A percentile compares a stretch with the other conserved stretches of the same genome.
These are phyloP conservation scores for Nigrograna mackinnonii DNA, from an alignment of 2,329 filamentous ascomycete genomes.

Conservation along the genomic window DNA sequence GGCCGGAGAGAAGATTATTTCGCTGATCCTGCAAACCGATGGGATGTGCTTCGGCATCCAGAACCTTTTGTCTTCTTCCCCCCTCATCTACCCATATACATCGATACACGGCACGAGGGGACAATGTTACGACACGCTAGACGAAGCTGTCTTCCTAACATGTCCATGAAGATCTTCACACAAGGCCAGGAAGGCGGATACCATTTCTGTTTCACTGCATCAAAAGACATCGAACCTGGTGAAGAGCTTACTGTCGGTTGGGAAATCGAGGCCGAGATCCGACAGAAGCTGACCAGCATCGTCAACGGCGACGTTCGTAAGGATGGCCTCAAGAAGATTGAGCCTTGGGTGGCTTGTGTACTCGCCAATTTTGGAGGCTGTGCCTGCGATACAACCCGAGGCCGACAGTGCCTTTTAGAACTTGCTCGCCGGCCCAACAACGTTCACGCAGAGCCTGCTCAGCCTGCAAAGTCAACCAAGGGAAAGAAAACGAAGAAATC, in stretches of 20 bases:
- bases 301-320: slow-evolving; percentile 65
- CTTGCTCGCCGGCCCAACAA: slow-evolving; percentile 36
- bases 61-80: slow-evolving; percentile 69
- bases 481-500: slow-evolving; percentile 53
- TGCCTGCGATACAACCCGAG: slow-evolving; percentile 62
- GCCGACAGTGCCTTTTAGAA: slow-evolving; percentile 40
- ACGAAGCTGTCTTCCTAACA: slow-evolving; percentile 88
- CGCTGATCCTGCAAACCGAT: slow-evolving; percentile 49
- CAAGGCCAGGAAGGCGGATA: slow-evolving; percentile 69
- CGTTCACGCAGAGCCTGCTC: slow-evolving; percentile 22
- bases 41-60: slow-evolving; percentile 52
- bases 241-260: slow-evolving; percentile 70
- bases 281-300: slow-evolving; percentile 64
- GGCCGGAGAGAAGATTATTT: slow-evolving; percentile 53
- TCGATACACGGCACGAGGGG: slow-evolving; percentile 87
- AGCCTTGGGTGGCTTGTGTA: slow-evolving; percentile 70
- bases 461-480: slow-evolving; percentile 44
- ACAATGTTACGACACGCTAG: slow-evolving; percentile 87
- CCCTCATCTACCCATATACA: slow-evolving; percentile 84
- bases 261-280: slow-evolving; percentile 53
- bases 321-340: slow-evolving; percentile 60
- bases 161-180: slow-evolving; percentile 84
- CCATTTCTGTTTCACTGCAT: slow-evolving; percentile 91
- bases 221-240: slow-evolving; percentile 72
- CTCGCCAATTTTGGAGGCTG: slow-evolving; percentile 80